Base-by-base conservation (phyloP, 768 basidiomycete genomes). In the Boletellus sp. region DNA sequence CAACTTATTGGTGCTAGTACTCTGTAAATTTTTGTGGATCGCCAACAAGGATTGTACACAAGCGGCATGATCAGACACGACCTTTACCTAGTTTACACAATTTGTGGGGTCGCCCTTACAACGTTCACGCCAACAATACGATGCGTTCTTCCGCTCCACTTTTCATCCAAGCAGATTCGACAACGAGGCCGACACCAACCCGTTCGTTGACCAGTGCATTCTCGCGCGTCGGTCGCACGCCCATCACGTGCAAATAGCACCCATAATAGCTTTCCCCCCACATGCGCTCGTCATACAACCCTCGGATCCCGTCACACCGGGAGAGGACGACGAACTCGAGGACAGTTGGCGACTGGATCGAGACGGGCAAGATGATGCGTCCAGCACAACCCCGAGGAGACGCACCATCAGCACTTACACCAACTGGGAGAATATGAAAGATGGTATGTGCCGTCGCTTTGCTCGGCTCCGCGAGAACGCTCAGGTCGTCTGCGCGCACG, bases 311-410 rank as follows among this genome's bases (percentile, higher is more conserved):
- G 5, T 23, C 44, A 4, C 36, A 42, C 6, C 60, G 50, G 8
- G 62, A 63, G 4, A 64, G 36, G 11, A 61, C 57, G n/a, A 59
- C 32, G n/a, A 65, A 48, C 17, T 62, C 60, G 6, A 58, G 41
- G 16, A 31, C 16, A 2, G 48, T 41, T 1, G 26, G 19, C 0
- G 60, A 51, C 16, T 39, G 47, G 7, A 41, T 59, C 15, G 54
- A 40, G 16, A 26, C 10, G 1, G 62, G 59, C 4, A 64, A 34
- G 31, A 62, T 48, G 1, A 63, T 50, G 9, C 59, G 53, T 7
- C 62, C 58, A 17, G 47, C 53, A 7, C 17, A 24, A 15, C 28
- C 11, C 28, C 20, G 39, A 15, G 32, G 35, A 31, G 47, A 16
- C 2, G 8, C 39, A 2, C 39, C 28, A 23, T 38, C 46, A 6